Base-by-base conservation (phyloP, 2,329 filamentous ascomycete species). In the Diplocarpon mali region DNA sequence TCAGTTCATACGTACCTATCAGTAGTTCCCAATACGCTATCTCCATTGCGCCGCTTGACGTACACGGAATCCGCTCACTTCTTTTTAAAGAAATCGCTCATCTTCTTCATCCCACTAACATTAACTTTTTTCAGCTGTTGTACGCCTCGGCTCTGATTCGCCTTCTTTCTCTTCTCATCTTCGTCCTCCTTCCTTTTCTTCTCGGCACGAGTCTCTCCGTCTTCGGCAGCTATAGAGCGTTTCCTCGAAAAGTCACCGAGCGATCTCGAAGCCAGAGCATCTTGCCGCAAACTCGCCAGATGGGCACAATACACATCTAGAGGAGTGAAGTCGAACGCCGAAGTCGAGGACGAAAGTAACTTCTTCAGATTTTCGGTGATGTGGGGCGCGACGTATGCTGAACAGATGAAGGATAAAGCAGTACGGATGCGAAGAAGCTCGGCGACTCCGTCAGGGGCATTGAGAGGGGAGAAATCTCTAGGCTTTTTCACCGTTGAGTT, bases 81-180 rank as follows among this genome's bases (percentile, higher is more conserved):
- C 67, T 90, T 93, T 48, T 78, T 78, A 64, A 98, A 98, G 67
- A 98, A 98, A 50, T 81, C 76, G 61, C 85, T 95, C 75, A 98
- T 76, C 70, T 96, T 98, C 73, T 85, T 92, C 92, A 98, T 98
- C 1, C 92, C 92, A 16, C 67, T 77, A 0, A 83, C 89, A 65
- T 96, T 85, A 38, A 89, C 90, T 67, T 96, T 98, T 62, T 84
- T 84, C 58, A 98, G 63, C 38, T 89, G 75, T 60, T 80, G 81
- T 1, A 95, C 78, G 0, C 78, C 89, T 24, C 79, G 72, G 50
- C 84, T 92, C 65, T 85, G 76, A 17, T 69, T 70, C 2, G 75
- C 77, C 67, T 93, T 89, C 65, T 81, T 89, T 63, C 78, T 82
- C 67, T 82, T 84, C 47, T 95, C 89, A 47, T 95, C 89, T 50